These are phyloP conservation scores for Gossypium stocksii DNA, from an alignment of 345 rosid species.

Conservation along the genomic window DNA sequence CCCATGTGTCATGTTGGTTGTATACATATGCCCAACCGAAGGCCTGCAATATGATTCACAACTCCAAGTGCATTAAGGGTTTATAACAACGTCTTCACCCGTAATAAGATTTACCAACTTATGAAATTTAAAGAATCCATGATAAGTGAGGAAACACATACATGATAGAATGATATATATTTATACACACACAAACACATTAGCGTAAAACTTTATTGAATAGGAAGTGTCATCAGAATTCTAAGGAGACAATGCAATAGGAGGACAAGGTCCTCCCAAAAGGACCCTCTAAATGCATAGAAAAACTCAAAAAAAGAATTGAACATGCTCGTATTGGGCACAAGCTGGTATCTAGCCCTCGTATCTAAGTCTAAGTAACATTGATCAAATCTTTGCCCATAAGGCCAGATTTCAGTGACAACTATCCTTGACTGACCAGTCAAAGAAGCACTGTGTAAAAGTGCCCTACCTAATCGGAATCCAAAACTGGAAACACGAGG, in stretches of 20 bases:
- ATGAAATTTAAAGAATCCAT: neutral
- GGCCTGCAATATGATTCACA: slow-evolving; percentile 44
- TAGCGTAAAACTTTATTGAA: neutral
- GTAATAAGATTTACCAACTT: neutral
- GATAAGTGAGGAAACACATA: neutral
- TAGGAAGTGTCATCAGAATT: neutral
- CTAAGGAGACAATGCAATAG: neutral
- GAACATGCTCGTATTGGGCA: neutral
- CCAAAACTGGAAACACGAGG: neutral
- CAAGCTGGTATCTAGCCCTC: neutral
- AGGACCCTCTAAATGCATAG: neutral
- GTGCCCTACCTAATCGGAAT: neutral
- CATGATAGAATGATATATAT: neutral
- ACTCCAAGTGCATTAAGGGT: neutral
- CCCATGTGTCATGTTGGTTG: slow-evolving; percentile 82
- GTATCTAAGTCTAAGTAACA: neutral
- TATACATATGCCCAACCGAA: slow-evolving; percentile 90
- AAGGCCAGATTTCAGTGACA: neutral
- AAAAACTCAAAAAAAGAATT: too few species aligned
- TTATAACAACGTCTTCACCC: neutral
- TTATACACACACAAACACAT: too few species aligned
- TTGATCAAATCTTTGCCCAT: neutral
- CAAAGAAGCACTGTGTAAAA: slow-evolving; percentile 1
- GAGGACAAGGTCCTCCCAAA: neutral
- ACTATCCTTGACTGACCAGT: neutral